phyloP scores from a whole-genome alignment of 805 yeast species.

The Teunomyces gatunensis region DNA sequence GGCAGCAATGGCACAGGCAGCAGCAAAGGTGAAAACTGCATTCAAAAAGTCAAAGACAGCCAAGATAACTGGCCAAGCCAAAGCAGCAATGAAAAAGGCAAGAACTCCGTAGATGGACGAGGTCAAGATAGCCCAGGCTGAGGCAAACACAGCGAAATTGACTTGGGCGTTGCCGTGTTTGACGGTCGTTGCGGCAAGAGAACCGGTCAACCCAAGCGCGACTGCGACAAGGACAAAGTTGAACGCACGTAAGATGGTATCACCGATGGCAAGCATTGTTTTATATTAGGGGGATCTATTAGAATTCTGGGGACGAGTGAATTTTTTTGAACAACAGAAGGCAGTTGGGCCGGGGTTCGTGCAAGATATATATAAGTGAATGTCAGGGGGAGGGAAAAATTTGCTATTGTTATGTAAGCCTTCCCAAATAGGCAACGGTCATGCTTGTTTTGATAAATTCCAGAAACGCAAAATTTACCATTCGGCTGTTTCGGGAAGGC shows the following conservation, averaged over 20 bases:
- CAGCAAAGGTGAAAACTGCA: slow-evolving; percentile 89
- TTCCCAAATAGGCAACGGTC: slow-evolving; percentile 17
- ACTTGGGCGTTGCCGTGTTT: slow-evolving; percentile 69
- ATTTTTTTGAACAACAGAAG: too few species aligned
- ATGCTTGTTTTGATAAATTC: slow-evolving; percentile 13
- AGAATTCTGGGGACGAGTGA: background rate
- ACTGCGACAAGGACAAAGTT: slow-evolving; percentile 77
- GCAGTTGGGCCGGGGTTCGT: background rate
- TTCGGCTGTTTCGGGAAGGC: slow-evolving; percentile 18
- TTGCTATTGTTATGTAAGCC: slow-evolving; percentile 5
- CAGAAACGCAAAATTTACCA: slow-evolving; percentile 7
- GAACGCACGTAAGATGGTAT: slow-evolving; percentile 67
- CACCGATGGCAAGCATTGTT: slow-evolving; percentile 66
- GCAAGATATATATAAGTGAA: slow-evolving; percentile 3
- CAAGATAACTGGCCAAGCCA: slow-evolving; percentile 85
- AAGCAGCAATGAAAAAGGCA: slow-evolving; percentile 72
- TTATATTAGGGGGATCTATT: background rate
- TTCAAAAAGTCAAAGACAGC: slow-evolving; percentile 80
- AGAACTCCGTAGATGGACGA: slow-evolving; percentile 75
- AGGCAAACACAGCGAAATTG: slow-evolving; percentile 82
- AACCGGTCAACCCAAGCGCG: slow-evolving; percentile 83
- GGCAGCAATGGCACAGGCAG: slow-evolving; percentile 91
- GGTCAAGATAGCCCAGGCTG: slow-evolving; percentile 80
- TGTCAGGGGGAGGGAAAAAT: slow-evolving; percentile 1
- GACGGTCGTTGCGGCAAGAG: slow-evolving; percentile 67